Evolutionary conservation across 768 basidiomycete species (phyloP), one percentile per base, ranked within the genome.

Genomic region (Russula emetica): DNA sequence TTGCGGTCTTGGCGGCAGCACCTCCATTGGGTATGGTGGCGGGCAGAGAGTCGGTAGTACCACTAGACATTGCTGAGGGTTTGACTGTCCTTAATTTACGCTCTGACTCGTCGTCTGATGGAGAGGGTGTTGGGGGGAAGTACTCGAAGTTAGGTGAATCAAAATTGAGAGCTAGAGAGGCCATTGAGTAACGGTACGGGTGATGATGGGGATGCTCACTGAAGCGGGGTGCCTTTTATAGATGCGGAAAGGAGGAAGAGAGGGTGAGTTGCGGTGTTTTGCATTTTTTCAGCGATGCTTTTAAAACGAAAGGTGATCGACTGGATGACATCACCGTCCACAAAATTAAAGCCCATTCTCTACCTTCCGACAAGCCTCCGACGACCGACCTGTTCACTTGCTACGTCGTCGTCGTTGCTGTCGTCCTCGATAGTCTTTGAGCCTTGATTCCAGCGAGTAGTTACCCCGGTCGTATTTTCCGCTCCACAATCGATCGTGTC

Each of bases 111-210:
- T 61, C 69, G 69, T 72, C 70, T 14, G 71, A 71, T 8, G 64
- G 47, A 30, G 72, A 67, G 8, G 74, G 74, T 0, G 76, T 74
- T 11, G 70, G 75, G 52, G 78, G 75, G 61, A 76, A 76, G 70
- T 76, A 76, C 53, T 71, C 70, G 61, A 69, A 66, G 55, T 61
- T 51, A 52, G 68, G 56, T 58, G 66, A 63, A 38, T 69, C 62
- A 34, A 67, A 54, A 36, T 63, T 51, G 30, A 47, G 53, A 61
- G 52, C 66, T 66, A 52, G 55, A 45, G 66, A 60, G 6, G 67
- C 45, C 67, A 68, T 68, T 55, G 18, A 44, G 28, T 55, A 52
- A 40, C 20, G 28, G 32, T 16, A 47, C 14, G 5, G 40, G 30
- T 34, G 40, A n/a, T 49, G 59, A 59, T 54, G 58, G 52, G 57